These are phyloP conservation scores for Aphanoascus verrucosus DNA, from an alignment of 2,329 filamentous ascomycete genomes.

Conservation along the genomic window DNA sequence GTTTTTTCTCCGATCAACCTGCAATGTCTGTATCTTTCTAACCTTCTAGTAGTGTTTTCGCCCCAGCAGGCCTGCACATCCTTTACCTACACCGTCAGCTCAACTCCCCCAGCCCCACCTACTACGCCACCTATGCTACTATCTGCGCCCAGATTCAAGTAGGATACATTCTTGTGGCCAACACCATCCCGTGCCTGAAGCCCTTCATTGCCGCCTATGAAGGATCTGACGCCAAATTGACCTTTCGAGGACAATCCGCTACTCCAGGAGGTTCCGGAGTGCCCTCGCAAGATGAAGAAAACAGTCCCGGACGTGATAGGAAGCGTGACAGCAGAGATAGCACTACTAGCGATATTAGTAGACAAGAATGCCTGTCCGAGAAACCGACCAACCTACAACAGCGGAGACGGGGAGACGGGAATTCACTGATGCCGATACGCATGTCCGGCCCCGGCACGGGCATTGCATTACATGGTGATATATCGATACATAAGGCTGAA, in stretches of 20 bases:
- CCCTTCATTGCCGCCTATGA: slow-evolving; percentile 34
- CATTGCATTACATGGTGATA: not conserved
- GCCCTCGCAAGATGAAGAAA: slow-evolving; percentile 7
- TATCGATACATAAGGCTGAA: not conserved
- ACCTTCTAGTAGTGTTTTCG: slow-evolving; percentile 28
- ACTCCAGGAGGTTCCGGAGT: not conserved
- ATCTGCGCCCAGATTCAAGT: slow-evolving; percentile 35
- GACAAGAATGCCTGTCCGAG: not conserved
- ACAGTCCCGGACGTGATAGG: not conserved
- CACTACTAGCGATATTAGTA: not conserved
- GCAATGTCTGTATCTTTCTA: not conserved
- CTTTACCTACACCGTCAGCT: slow-evolving; percentile 27
- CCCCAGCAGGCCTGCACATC: slow-evolving; percentile 31
- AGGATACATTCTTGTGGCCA: slow-evolving; percentile 33
- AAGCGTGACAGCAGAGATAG: not conserved
- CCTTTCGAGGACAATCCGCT: slow-evolving; percentile 1
- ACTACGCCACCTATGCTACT: slow-evolving; percentile 28
- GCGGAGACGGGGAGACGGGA: not conserved
- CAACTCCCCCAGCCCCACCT: slow-evolving; percentile 28
- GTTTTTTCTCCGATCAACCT: not conserved
- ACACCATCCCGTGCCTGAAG: slow-evolving; percentile 36
- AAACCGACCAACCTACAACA: not conserved
- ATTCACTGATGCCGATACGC: not conserved
- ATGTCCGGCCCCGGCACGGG: not conserved
- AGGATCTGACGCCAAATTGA: slow-evolving; percentile 14